Evolutionary conservation across 768 basidiomycete species (phyloP).

Genomic region (Russula virescens): DNA sequence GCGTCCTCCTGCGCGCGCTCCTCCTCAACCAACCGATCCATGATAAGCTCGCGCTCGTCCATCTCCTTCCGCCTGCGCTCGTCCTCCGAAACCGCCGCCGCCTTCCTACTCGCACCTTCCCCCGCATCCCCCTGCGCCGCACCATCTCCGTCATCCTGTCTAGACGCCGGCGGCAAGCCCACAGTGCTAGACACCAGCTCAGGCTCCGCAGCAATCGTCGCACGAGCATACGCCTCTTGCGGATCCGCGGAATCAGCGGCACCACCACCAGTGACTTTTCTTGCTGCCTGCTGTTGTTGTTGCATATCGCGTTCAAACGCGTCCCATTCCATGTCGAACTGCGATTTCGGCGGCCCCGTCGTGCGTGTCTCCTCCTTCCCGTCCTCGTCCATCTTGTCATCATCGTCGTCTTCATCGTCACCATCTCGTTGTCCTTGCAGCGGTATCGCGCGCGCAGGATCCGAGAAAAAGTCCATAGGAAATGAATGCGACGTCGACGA

Average conservation of each 20-base stretch:
- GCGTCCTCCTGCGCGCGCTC: constrained; percentile 86
- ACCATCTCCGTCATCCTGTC: constrained; percentile 19
- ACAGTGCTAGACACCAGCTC: constrained; percentile 42
- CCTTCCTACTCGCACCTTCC: constrained; percentile 29
- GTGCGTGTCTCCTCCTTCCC: background rate
- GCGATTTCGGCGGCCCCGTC: constrained; percentile 24
- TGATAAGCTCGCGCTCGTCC: constrained; percentile 77
- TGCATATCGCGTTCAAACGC: constrained; percentile 58
- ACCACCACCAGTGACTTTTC: too few species aligned
- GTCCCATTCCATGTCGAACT: constrained; percentile 67
- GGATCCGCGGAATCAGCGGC: constrained; percentile 8
- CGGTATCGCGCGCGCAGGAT: constrained; percentile 49
- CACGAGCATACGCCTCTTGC: constrained; percentile 55
- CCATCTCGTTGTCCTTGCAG: constrained; percentile 28
- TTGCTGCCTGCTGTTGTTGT: background rate
- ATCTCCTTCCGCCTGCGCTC: constrained; percentile 47
- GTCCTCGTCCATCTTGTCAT: constrained; percentile 18
- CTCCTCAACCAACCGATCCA: constrained; percentile 81
- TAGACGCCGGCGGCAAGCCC: constrained; percentile 45
- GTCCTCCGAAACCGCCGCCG: constrained; percentile 40
- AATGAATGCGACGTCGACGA: constrained; percentile 30
- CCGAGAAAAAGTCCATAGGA: constrained; percentile 78
- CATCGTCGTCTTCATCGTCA: constrained; percentile 35
- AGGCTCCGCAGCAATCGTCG: constrained; percentile 68
- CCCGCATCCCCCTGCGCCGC: constrained; percentile 19